These are phyloP conservation scores for Fusarium sp. DNA, from an alignment of 2,329 filamentous ascomycete species.

Conservation along the genomic window DNA sequence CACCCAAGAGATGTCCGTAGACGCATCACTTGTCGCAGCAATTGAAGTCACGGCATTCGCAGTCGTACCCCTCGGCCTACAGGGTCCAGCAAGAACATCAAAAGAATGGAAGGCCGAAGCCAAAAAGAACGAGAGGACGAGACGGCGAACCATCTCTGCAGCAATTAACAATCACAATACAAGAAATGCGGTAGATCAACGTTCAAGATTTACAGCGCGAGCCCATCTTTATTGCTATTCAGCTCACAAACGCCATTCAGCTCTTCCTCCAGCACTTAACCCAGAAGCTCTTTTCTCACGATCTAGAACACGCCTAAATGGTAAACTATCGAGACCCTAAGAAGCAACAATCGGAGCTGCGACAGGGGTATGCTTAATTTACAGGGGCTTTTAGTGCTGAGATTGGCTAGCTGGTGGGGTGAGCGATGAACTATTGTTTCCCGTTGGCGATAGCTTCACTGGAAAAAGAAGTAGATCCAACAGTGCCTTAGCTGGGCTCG, in stretches of 20 bases:
- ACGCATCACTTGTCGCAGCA: neutral
- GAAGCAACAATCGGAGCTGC: neutral
- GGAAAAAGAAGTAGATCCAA: neutral
- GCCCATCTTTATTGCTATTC: constrained; percentile 2
- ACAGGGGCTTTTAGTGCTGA: neutral
- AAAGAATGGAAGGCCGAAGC: constrained; percentile 7
- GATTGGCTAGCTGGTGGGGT: constrained; percentile 1
- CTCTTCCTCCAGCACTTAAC: too few species aligned
- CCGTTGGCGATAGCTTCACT: constrained; percentile 4
- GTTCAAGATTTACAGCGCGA: neutral
- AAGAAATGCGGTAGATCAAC: neutral
- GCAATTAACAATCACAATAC: neutral
- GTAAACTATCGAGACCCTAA: constrained; percentile 14
- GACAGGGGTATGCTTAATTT: neutral
- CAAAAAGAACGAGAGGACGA: constrained; percentile 24
- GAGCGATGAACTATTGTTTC: constrained; percentile 16
- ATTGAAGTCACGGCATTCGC: neutral
- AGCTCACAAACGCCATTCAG: neutral
- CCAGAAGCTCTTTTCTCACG: neutral
- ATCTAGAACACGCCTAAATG: constrained; percentile 8
- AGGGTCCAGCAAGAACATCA: constrained; percentile 5
- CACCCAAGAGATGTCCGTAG: neutral
- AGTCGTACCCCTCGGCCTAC: neutral
- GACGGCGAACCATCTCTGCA: constrained; percentile 30
- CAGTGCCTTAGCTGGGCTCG: neutral